Evolutionary conservation across 2,329 filamentous ascomycete genomes (phyloP).

Genomic region (Monosporascus sp.): DNA sequence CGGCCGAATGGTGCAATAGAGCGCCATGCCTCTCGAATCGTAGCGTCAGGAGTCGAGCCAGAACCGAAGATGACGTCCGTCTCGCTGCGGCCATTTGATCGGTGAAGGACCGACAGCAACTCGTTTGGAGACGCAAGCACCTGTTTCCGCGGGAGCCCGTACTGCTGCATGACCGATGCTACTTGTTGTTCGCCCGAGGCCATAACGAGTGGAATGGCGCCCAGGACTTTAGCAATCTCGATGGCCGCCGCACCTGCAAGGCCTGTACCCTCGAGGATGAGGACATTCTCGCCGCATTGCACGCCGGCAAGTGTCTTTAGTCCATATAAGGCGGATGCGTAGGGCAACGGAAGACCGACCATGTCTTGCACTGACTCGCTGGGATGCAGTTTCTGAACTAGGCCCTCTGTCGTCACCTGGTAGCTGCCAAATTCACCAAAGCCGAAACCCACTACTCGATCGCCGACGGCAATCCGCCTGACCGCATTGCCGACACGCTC

Average conservation of each 20-base stretch:
- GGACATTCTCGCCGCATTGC: conserved; percentile 13
- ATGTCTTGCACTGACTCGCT: conserved; percentile 7
- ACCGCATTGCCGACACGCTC: conserved; percentile 13
- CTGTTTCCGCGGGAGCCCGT: conserved; percentile 7
- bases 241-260: conserved; percentile 14
- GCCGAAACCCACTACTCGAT: conserved; percentile 19
- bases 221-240: conserved; percentile 9
- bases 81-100: conserved; percentile 6
- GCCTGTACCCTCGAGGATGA: conserved; percentile 16
- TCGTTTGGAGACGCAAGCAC: conserved; percentile 2
- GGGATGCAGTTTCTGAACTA: conserved; percentile 13
- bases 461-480: conserved; percentile 12
- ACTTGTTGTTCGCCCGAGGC: conserved; percentile 8
- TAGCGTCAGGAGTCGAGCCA: conserved; percentile 2
- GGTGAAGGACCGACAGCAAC: conserved; percentile 2
- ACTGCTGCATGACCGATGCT: conserved; percentile 3
- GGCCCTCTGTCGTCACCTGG: conserved; percentile 9
- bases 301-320: conserved; percentile 17
- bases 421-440: conserved; percentile 15
- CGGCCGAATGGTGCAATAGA: neutral
- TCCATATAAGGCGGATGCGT: conserved; percentile 17
- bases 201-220: conserved; percentile 14
- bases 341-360: conserved; percentile 9
- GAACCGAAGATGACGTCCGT: conserved; percentile 16
- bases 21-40: neutral